phyloP scores from a whole-genome alignment of 441 rosid genomes.

The Syzygium malaccense region DNA sequence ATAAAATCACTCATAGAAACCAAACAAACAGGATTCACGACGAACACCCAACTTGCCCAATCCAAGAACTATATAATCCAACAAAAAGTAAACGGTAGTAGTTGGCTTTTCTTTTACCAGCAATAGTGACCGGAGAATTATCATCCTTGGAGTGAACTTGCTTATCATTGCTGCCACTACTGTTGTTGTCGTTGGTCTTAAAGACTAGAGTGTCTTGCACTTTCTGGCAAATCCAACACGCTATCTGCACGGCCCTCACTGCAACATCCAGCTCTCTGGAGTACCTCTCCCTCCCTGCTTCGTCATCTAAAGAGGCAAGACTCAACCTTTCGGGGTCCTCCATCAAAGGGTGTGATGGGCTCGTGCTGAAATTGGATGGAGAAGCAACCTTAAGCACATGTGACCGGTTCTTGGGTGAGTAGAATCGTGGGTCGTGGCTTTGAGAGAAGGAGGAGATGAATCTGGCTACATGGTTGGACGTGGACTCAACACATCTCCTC shows the following conservation, averaged over 20 bases:
- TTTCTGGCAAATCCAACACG: slow-evolving; percentile 52
- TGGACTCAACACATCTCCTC: background rate
- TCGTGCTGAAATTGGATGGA: slow-evolving; percentile 17
- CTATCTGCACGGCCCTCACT: slow-evolving; percentile 56
- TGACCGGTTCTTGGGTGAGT: background rate
- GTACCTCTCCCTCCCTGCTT: slow-evolving; percentile 13
- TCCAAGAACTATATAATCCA: background rate
- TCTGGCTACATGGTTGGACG: slow-evolving; percentile 4
- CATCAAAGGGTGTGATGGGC: slow-evolving; percentile 28
- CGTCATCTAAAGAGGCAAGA: background rate
- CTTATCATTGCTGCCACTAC: background rate
- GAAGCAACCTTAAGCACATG: slow-evolving; percentile 6
- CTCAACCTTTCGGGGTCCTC: slow-evolving; percentile 11
- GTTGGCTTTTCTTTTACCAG: slow-evolving; percentile 24
- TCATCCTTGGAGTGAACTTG: slow-evolving; percentile 52
- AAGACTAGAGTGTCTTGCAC: slow-evolving; percentile 46
- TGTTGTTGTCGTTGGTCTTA: background rate
- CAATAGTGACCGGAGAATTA: slow-evolving; percentile 57
- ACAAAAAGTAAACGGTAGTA: background rate
- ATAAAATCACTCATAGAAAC: background rate
- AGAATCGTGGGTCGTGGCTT: background rate
- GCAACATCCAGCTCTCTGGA: slow-evolving; percentile 47
- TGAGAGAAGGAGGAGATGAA: background rate
- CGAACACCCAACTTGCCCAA: background rate
- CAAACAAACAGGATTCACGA: background rate